These are phyloP conservation scores for Trametes pubescens DNA, from an alignment of 1,284 basidiomycete genomes.

Conservation along the genomic window DNA sequence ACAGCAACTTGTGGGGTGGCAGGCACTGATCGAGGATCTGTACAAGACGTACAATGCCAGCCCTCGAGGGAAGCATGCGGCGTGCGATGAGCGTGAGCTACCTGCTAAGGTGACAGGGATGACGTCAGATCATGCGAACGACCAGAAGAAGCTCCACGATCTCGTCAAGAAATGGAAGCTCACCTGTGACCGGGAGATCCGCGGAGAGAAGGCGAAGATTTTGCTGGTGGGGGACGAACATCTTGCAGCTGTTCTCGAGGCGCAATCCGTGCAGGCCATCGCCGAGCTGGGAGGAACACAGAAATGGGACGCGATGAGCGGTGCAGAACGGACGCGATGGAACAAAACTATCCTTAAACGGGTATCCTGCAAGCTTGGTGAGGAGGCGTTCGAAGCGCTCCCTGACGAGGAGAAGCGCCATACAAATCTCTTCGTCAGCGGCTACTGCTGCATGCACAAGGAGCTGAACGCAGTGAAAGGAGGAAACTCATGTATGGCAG, in stretches of 20 bases:
- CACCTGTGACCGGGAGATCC: no score
- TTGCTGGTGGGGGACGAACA: no score
- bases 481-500: constrained; percentile 37
- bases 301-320: constrained; percentile 18
- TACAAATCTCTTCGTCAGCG: constrained; percentile 41
- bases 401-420: constrained; percentile 9
- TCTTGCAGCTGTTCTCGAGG: not conserved
- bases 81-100: constrained; percentile 20
- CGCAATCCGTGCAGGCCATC: not conserved
- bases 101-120: constrained; percentile 32
- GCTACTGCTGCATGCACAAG: constrained; percentile 52
- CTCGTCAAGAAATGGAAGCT: constrained; percentile 29
- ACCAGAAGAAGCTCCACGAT: constrained; percentile 29
- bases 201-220: no score
- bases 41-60: constrained; percentile 26
- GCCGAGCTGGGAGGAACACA: constrained; percentile 12
- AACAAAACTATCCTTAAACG: no score
- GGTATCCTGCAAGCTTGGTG: not conserved
- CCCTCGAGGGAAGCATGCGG: not conserved
- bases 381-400: not conserved
- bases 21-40: constrained; percentile 17
- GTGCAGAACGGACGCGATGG: not conserved
- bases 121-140: constrained; percentile 30
- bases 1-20: constrained; percentile 38
- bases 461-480: constrained; percentile 48